phyloP scores from a whole-genome alignment of 257 asterid species.

The Paulownia fortunei region DNA sequence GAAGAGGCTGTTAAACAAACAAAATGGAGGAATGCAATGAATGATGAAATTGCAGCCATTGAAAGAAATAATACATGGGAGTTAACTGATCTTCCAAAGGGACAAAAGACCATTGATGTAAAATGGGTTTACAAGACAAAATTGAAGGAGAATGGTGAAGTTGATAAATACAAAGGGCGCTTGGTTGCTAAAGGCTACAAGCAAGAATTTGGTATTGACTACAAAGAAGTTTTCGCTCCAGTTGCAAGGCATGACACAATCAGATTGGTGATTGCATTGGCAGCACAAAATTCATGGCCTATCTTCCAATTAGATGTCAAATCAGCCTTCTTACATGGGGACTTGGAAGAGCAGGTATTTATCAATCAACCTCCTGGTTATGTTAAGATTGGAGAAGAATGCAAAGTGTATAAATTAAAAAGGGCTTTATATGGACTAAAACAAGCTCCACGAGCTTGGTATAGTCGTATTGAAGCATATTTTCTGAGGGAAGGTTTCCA shows the following conservation, averaged over 20 bases:
- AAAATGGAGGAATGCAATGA: not conserved
- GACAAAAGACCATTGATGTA: not conserved
- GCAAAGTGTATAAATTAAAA: too few relatives aligned
- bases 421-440: too few relatives aligned
- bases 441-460: too few relatives aligned
- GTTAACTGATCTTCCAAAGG: not conserved
- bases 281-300: not conserved
- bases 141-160: not conserved
- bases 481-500: too few relatives aligned
- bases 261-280: not conserved
- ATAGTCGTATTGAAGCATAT: too few relatives aligned
- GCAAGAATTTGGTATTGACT: not conserved
- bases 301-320: constrained; percentile 22
- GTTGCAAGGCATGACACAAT: not conserved
- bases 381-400: too few relatives aligned
- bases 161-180: constrained; percentile 12
- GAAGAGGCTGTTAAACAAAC: not conserved
- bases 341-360: too few relatives aligned
- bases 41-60: not conserved
- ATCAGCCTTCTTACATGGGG: not conserved
- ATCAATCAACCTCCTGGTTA: too few relatives aligned
- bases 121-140: constrained; percentile 21
- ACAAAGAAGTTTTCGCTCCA: not conserved
- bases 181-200: not conserved
- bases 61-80: constrained; percentile 5